Conservation (phyloP, 2,329 filamentous ascomycete genomes). For the Acarospora socialis region DNA sequence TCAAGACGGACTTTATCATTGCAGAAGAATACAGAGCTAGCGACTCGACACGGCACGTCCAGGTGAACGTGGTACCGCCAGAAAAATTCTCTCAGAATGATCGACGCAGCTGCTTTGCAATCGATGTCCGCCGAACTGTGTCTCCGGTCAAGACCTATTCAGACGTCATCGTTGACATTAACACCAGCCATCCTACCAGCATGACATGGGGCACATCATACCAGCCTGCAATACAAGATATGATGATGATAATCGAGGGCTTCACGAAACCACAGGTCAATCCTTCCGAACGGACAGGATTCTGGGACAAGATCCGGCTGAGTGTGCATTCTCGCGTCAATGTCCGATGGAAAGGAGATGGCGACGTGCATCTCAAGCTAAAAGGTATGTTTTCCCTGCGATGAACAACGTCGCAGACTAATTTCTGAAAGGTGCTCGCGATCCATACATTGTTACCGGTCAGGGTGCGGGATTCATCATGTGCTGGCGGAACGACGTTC, state of each 20-base stretch:
- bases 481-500: constrained; percentile 94
- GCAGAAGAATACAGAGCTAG: constrained; percentile 80
- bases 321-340: constrained; percentile 86
- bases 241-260: constrained; percentile 98
- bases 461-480: constrained; percentile 91
- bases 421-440: constrained; percentile 50
- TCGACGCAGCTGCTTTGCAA: constrained; percentile 52
- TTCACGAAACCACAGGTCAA: constrained; percentile 95
- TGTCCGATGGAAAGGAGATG: constrained; percentile 86
- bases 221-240: constrained; percentile 94
- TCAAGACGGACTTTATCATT: constrained; percentile 86
- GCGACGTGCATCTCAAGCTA: constrained; percentile 82
- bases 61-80: constrained; percentile 72
- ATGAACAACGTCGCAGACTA: constrained; percentile 11
- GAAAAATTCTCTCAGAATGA: constrained; percentile 41
- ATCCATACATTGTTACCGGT: constrained; percentile 86
- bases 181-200: constrained; percentile 77
- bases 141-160: constrained; percentile 95
- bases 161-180: constrained; percentile 81
- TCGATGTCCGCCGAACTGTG: constrained; percentile 81
- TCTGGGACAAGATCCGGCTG: constrained; percentile 96
- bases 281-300: constrained; percentile 82
- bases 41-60: constrained; percentile 65
- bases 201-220: constrained; percentile 98
- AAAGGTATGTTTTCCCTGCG: constrained; percentile 46